Base-by-base conservation (phyloP, 1,284 basidiomycete genomes). In the Microbotryomycetes sp. region DNA sequence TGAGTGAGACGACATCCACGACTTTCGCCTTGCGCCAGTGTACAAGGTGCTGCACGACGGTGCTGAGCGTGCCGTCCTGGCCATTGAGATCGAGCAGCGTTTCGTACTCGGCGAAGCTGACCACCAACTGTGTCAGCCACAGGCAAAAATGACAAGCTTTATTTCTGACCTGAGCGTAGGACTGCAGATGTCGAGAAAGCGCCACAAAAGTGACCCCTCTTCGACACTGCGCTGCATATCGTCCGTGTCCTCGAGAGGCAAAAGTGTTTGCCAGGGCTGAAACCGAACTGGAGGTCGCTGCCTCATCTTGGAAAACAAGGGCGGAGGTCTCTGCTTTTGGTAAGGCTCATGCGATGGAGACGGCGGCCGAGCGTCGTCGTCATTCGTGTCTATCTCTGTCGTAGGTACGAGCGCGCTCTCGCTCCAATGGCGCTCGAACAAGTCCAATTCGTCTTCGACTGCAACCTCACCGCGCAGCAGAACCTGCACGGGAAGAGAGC, bases 181-280 rank as follows among this genome's bases (percentile, higher is more conserved):
- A 28, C 80, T 81, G 64, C 80, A 79, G 45, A 71, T 66, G 18
- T 70, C 69, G 30, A 72, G 61, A 45, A 71, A 68, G 2, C 67
- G 59, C 35, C 64, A 59, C 3, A 71, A 54, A 51, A 85, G 77
- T 29, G 64, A 61, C 26, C 82, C 82, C 45, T 81, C 81, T 6
- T 81, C 80, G 16, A 81, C 78, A 54, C 77, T 74, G 45, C 79
- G 80, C 65, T 88, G 85, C 16, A 67, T 61, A 29, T 56, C 62
- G 28, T 63, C 60, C 52, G 59, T 65, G 30, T 73, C 74, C 29
- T 77, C 70, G 29, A 96, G 75, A 24, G 91, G 79, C 5, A 97
- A 76, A 21, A 97, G 75, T 29, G 89, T 89, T 74, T 94, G 92
- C 93, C 93, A 97, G 3, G 93, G 92, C n/a, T 85, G 81, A 11